A percentile compares a stretch with the other conserved stretches of the same genome.
Evolutionary conservation across 2,329 filamentous ascomycete genomes (phyloP).

Genomic region (Amphichorda felina): DNA sequence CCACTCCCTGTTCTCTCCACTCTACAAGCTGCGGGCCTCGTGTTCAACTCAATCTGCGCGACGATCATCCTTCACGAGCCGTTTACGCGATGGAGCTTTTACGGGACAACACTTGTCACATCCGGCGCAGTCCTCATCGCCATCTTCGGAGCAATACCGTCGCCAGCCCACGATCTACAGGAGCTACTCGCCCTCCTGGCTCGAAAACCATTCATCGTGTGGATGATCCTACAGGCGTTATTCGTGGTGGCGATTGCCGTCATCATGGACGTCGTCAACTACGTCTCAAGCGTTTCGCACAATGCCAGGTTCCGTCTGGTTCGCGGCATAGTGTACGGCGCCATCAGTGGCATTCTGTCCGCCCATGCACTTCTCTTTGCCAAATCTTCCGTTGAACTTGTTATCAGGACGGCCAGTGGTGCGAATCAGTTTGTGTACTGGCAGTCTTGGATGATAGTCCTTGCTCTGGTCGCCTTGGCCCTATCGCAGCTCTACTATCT

Average conservation of each 20-base stretch:
- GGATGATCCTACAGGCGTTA: constrained; percentile 74
- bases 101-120: constrained; percentile 81
- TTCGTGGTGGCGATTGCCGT: constrained; percentile 59
- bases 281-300: constrained; percentile 39
- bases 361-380: constrained; percentile 88
- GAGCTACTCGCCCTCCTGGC: constrained; percentile 70
- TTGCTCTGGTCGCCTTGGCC: constrained; percentile 70
- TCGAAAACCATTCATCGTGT: constrained; percentile 66
- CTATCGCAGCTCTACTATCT: constrained; percentile 91
- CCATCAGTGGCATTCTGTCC: constrained; percentile 84
- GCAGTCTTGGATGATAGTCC: constrained; percentile 86
- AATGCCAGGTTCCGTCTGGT: constrained; percentile 60
- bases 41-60: constrained; percentile 98
- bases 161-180: constrained; percentile 76
- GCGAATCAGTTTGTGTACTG: constrained; percentile 91
- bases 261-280: constrained; percentile 43
- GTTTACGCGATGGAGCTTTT: constrained; percentile 86
- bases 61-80: constrained; percentile 85
- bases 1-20: constrained; percentile 91
- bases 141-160: constrained; percentile 85
- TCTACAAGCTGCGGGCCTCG: constrained; percentile 85
- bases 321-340: constrained; percentile 77
- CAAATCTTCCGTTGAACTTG: constrained; percentile 89
- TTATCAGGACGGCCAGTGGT: constrained; percentile 75
- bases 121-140: constrained; percentile 84